These are phyloP conservation scores for Graphium sp. DNA, from an alignment of 2,329 filamentous ascomycete genomes.

Conservation along the genomic window DNA sequence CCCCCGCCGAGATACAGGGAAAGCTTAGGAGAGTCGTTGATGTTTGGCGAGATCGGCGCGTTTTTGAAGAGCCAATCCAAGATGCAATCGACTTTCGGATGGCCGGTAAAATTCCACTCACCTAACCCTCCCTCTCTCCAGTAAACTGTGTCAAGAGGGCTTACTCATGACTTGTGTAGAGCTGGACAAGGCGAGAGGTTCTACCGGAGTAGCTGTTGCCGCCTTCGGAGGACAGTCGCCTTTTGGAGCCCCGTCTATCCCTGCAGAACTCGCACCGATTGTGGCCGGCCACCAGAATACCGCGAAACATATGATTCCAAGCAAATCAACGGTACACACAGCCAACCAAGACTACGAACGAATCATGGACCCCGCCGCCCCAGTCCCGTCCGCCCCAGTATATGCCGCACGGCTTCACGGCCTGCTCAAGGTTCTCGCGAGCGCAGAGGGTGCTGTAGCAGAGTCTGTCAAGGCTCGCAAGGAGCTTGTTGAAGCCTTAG, in stretches of 20 bases:
- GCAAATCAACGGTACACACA: slow-evolving; percentile 48
- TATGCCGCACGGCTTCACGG: slow-evolving; percentile 80
- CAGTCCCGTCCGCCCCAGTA: slow-evolving; percentile 67
- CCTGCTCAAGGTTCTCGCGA: slow-evolving; percentile 76
- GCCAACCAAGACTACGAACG: slow-evolving; percentile 77
- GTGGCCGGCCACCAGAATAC: slow-evolving; percentile 57
- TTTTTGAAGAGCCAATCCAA: slow-evolving; percentile 72
- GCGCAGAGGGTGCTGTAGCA: slow-evolving; percentile 74
- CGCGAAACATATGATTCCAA: slow-evolving; percentile 52
- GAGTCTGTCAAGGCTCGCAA: slow-evolving; percentile 78
- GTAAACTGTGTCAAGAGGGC: neutral
- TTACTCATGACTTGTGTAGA: slow-evolving; percentile 22
- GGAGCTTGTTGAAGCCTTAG: slow-evolving; percentile 60
- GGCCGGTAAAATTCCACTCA: slow-evolving; percentile 40
- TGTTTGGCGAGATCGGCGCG: slow-evolving; percentile 75
- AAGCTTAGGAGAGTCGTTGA: slow-evolving; percentile 83
- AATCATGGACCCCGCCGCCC: slow-evolving; percentile 52
- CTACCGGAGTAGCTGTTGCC: slow-evolving; percentile 24
- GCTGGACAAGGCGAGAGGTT: slow-evolving; percentile 41
- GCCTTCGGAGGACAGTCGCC: slow-evolving; percentile 26
- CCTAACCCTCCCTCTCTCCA: neutral
- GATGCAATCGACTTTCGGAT: slow-evolving; percentile 65
- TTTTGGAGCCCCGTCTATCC: slow-evolving; percentile 42
- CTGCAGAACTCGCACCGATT: slow-evolving; percentile 62
- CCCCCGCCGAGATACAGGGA: slow-evolving; percentile 67